These are phyloP conservation scores for Tetrahymena elliotti DNA, from an alignment of 73 alveolate species.

Conservation along the genomic window DNA sequence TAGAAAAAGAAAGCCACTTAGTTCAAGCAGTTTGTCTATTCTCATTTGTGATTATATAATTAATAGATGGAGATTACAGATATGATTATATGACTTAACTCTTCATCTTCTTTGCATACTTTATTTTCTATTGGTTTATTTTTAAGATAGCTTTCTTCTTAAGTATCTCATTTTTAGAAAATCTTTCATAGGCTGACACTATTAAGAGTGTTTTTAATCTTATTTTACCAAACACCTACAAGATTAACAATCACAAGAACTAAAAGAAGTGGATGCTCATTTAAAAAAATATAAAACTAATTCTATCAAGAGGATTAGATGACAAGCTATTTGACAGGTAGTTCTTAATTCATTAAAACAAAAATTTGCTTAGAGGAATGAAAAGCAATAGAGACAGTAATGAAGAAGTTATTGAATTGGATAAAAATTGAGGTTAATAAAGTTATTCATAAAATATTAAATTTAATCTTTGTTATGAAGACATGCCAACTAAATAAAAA, in stretches of 20 bases:
- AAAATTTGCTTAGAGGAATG: not conserved
- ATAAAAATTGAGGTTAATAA: not conserved
- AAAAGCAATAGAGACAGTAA: not conserved
- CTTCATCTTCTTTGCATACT: not conserved
- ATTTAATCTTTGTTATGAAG: too few relatives aligned
- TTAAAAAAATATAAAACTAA: not conserved
- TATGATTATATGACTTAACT: not conserved
- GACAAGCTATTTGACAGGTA: not conserved
- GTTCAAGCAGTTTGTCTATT: not conserved
- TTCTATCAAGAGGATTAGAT: not conserved
- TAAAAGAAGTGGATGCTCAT: not conserved
- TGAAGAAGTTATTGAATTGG: not conserved
- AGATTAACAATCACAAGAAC: not conserved
- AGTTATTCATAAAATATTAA: too few relatives aligned
- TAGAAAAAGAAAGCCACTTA: not conserved
- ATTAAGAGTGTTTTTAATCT: not conserved
- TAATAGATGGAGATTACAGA: not conserved
- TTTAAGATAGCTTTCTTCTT: not conserved
- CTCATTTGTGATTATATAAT: not conserved
- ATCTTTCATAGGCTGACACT: not conserved
- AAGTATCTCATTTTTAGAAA: not conserved
- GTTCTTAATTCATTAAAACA: not conserved
- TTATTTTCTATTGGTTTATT: not conserved
- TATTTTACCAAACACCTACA: not conserved
- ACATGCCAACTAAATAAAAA: too few relatives aligned